Evolutionary conservation across 306 rosid species (phyloP), one percentile per base, ranked within the genome.

Genomic region (Canavalia ensiformis): DNA sequence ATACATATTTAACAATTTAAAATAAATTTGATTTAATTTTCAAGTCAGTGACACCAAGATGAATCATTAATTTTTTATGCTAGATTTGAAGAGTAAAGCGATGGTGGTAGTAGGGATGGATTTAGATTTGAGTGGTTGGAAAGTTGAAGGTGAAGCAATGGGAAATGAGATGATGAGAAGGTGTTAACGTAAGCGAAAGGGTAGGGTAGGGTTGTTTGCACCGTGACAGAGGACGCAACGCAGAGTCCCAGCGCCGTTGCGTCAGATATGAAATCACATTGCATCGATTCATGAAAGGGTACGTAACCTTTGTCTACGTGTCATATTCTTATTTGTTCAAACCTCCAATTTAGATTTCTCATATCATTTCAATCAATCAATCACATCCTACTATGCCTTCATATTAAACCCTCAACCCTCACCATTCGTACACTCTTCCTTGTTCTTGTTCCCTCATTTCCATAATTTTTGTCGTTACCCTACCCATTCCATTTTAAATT

Each of bases 191-290:
- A 60, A 60, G 65, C 65, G 3, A 6, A 55, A 60, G 78, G 45
- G 67, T 18, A 31, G 72, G 25, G 25, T 18, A 18, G 25, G 8
- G 81, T 9, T 28, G 31, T 12, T 33, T 42, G 18, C 13, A 51
- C 25, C 35, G 11, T 55, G 41, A 33, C 34, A 45, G 42, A 25
- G 9, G 11, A 37, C 10, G 51, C 28, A 41, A 10, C 6, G 67
- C 65, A 10, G 71, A 60, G 71, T 76, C 50, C 83, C 66, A 62
- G 78, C 74, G 62, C 52, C 42, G 52, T 51, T 81, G 80, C 66
- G 68, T 63, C 84, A 81, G 74, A 81, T n/a, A 28, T 39, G 69
- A 68, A 44, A 79, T 79, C 76, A 56, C 76, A 1, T 0, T 60
- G 11, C 41, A 41, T 29, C 11, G 12, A 1, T 9, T n/a, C 50